Conservation (phyloP, 2,329 filamentous ascomycete species). For the Diaporthe citriasiana region DNA sequence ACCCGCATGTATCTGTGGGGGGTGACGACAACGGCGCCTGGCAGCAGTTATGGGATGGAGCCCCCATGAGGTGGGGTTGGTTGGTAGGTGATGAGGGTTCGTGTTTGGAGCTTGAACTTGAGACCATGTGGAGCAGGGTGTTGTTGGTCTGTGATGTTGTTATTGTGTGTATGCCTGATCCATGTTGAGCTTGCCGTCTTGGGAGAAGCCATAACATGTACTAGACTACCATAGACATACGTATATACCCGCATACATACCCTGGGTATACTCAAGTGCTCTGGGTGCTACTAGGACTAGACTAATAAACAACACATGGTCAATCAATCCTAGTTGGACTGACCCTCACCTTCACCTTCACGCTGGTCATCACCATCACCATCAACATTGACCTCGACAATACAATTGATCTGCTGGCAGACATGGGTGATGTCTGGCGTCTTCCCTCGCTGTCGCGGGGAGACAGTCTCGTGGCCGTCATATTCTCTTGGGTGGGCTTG, state of each 20-base stretch:
- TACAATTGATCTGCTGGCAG: no score
- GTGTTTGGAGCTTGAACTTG: slow-evolving; percentile 22
- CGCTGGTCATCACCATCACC: not conserved
- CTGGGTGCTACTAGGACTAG: no score
- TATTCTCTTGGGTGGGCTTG: slow-evolving; percentile 14
- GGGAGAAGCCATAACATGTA: not conserved
- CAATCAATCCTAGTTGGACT: no score
- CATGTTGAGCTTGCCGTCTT: not conserved
- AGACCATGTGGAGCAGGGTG: slow-evolving; percentile 4
- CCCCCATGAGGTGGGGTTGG: not conserved
- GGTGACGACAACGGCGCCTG: no score
- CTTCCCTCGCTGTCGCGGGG: slow-evolving; percentile 2
- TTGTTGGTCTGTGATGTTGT: not conserved
- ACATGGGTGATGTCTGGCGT: not conserved
- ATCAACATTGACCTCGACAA: not conserved
- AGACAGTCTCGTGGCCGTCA: slow-evolving; percentile 10
- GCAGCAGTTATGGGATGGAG: not conserved
- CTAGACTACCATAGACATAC: no score
- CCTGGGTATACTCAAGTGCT: no score
- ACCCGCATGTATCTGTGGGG: no score
- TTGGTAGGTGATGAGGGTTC: no score
- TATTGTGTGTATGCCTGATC: not conserved
- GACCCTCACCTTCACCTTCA: no score
- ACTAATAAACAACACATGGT: not conserved
- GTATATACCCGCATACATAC: no score